Percentiles rank a stretch among this genome's conserved stretches.
phyloP scores from a whole-genome alignment of 257 asterid genomes.

The Cinchona pubescens region DNA sequence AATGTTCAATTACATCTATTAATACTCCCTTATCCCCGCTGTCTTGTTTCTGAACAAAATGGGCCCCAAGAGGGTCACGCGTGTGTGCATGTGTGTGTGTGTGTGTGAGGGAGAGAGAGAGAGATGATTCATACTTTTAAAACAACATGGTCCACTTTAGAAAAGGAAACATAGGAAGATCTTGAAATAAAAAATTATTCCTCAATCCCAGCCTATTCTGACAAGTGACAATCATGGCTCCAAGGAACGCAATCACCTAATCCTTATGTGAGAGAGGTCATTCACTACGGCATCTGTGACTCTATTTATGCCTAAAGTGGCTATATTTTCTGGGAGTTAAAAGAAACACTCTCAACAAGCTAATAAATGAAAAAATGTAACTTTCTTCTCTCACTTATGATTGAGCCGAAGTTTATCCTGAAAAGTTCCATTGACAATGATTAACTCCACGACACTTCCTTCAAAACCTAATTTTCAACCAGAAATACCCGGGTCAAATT shows the following conservation, averaged over 20 bases:
- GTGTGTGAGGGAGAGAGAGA: background rate
- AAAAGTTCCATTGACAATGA: background rate
- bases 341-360: background rate
- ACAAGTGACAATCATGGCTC: background rate
- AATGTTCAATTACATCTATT: background rate
- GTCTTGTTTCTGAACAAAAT: background rate
- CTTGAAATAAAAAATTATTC: background rate
- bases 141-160: background rate
- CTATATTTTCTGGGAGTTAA: background rate
- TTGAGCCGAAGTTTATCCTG: background rate
- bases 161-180: background rate
- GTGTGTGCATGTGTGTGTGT: background rate
- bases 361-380: background rate
- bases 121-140: background rate
- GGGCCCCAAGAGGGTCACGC: background rate
- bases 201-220: background rate
- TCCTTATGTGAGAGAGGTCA: background rate
- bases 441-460: background rate
- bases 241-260: background rate
- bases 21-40: background rate
- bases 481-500: background rate
- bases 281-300: too few species aligned
- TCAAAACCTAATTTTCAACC: background rate
- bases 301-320: background rate
- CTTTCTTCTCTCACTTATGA: background rate